phyloP scores from a whole-genome alignment of 2,329 filamentous ascomycete genomes.

The Alternaria atra region DNA sequence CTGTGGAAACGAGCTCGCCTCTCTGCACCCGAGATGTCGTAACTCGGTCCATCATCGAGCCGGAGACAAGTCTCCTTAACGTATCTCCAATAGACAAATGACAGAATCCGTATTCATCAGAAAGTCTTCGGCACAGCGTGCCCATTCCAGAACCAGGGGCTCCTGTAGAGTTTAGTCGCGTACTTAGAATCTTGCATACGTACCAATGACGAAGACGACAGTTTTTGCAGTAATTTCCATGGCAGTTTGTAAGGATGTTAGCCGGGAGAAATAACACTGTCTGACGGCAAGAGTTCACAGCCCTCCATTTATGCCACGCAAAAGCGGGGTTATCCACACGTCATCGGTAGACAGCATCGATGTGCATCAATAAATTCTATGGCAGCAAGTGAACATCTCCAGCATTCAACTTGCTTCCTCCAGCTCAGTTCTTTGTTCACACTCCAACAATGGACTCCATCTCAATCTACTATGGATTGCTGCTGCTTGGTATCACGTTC shows the following conservation, averaged over 20 bases:
- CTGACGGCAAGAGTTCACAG: neutral
- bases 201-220: constrained; percentile 21
- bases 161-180: constrained; percentile 22
- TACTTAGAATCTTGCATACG: constrained; percentile 3
- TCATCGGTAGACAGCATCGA: neutral
- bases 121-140: constrained; percentile 37
- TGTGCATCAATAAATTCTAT: neutral
- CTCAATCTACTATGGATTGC: constrained; percentile 3
- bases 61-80: constrained; percentile 3
- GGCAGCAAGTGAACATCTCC: neutral
- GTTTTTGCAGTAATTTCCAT: neutral
- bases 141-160: constrained; percentile 46
- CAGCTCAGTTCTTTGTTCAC: neutral
- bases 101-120: constrained; percentile 22
- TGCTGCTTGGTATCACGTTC: neutral
- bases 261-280: neutral
- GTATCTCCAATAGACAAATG: constrained; percentile 44
- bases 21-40: neutral
- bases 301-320: constrained; percentile 2
- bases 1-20: constrained; percentile 4
- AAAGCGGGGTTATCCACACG: constrained; percentile 1
- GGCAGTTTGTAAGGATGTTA: neutral
- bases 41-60: constrained; percentile 1
- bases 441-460: constrained; percentile 1
- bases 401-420: neutral